Percentiles rank a stretch among this genome's conserved stretches.
Conservation (phyloP, 306 rosid species). For the Lathyrus aphaca region DNA sequence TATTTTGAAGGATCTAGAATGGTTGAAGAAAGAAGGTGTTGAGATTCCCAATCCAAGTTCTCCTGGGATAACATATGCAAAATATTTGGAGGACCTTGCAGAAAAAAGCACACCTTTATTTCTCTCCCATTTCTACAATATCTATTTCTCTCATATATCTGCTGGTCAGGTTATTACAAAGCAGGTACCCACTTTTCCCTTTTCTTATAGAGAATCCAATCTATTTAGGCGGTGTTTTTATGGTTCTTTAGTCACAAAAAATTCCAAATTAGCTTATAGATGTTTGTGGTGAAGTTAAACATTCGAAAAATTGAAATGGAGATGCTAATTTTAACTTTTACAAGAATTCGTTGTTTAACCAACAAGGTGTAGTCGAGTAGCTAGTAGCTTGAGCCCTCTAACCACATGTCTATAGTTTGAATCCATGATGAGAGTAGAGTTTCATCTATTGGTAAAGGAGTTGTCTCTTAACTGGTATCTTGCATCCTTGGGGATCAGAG, state of each 20-base stretch:
- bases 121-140: conserved; percentile 83
- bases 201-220: conserved; percentile 3
- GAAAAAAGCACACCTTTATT: conserved; percentile 69
- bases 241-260: neutral
- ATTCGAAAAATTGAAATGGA: neutral
- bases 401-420: neutral
- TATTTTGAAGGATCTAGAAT: conserved; percentile 64
- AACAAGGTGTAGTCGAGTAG: neutral
- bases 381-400: neutral
- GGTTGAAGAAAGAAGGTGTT: conserved; percentile 61
- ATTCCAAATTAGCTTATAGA: neutral
- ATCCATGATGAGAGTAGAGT: neutral
- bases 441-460: neutral
- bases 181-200: conserved; percentile 48
- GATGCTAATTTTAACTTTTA: neutral
- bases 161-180: conserved; percentile 80
- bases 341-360: neutral
- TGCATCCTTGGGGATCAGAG: neutral
- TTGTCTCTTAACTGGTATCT: neutral
- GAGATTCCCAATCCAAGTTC: conserved; percentile 62
- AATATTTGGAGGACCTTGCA: conserved; percentile 69
- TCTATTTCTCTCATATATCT: conserved; percentile 77
- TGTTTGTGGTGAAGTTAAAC: neutral
- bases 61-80: conserved; percentile 70
- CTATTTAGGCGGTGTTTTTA: neutral